These are phyloP conservation scores for Fusarium oligoseptatum DNA, from an alignment of 2,329 filamentous ascomycete species.

Conservation along the genomic window DNA sequence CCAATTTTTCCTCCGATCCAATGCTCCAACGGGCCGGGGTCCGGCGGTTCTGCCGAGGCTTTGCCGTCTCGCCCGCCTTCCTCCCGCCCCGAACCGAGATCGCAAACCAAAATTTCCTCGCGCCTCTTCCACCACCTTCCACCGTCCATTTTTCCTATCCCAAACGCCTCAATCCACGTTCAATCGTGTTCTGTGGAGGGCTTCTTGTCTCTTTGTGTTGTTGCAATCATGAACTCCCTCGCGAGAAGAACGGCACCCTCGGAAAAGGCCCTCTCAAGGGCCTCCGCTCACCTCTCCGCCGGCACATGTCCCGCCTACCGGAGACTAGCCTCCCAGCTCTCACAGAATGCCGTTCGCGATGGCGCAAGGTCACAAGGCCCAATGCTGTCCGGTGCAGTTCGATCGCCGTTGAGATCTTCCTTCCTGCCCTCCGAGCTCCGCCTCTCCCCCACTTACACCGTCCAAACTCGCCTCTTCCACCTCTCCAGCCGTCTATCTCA, in stretches of 20 bases:
- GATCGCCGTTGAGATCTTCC: slow-evolving; percentile 60
- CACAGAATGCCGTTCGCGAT: slow-evolving; percentile 46
- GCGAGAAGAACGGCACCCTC: slow-evolving; percentile 59
- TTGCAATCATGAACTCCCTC: slow-evolving; percentile 61
- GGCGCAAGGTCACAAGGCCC: slow-evolving; percentile 45
- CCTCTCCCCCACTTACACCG: slow-evolving; percentile 49
- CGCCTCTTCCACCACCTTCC: slow-evolving; percentile 48
- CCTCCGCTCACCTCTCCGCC: slow-evolving; percentile 55
- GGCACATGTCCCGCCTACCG: slow-evolving; percentile 63
- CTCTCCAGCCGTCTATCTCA: slow-evolving; percentile 47
- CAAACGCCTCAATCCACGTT: slow-evolving; percentile 45
- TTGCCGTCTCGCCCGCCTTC: slow-evolving; percentile 53
- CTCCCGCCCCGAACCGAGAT: slow-evolving; percentile 53
- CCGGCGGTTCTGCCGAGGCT: slow-evolving; percentile 47
- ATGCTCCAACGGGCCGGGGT: slow-evolving; percentile 20
- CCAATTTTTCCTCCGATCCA: slow-evolving; percentile 45
- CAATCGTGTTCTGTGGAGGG: slow-evolving; percentile 47
- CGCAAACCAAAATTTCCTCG: slow-evolving; percentile 56
- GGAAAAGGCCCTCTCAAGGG: slow-evolving; percentile 58
- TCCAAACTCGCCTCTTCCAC: slow-evolving; percentile 52
- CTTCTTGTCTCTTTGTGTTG: slow-evolving; percentile 40
- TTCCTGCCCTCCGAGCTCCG: slow-evolving; percentile 56
- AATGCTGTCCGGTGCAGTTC: slow-evolving; percentile 46
- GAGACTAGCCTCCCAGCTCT: slow-evolving; percentile 59
- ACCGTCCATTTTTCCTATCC: slow-evolving; percentile 41